Base-by-base conservation (phyloP, 2,329 filamentous ascomycete genomes). In the Penicillium sp. region DNA sequence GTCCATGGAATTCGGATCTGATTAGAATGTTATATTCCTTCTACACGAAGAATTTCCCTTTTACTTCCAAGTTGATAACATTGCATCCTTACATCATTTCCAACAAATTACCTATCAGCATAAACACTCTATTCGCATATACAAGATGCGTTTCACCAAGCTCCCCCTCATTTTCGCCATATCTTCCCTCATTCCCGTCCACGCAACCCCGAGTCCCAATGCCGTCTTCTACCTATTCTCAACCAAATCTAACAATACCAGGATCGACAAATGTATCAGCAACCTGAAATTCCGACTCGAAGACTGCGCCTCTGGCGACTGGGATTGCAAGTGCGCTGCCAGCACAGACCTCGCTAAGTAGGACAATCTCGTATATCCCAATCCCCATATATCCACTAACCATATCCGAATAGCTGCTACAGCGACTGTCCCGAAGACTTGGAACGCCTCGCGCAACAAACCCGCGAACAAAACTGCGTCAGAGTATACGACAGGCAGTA, bases 211-310 rank as follows among this genome's bases (percentile, higher is more conserved):
- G 13, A 26, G 6, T 6, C 4, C 16, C n/a, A 28, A 28, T 24
- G 22, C 13, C 1, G 35, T 11, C 28, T 47, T 3, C 6, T 13
- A 3, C 16, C 22, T 4, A 14, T 23, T 20, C 14, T 16, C 28
- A 29, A 10, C 7, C 22, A 10, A 29, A 27, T 4, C n/a, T 36
- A 43, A 44, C 9, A 14, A 29, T 14, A 20, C 3, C 27, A 47
- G 45, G 9, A 40, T 47, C 40, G 40, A 50, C 24, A 18, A 47
- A 36, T 50, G 47, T 22, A 14, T 47, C 6, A 14, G 3, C 18
- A n/a, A 24, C 42, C 40, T 48, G 35, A 43, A 47, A 11, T 47
- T 46, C 34, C 11, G 39, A 20, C 40, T 50, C 22, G 47, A 45
- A 16, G 44, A 37, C 28, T 52, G 47, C 44, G 42, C 6, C 10